These are phyloP conservation scores for Paralagenidium karlingii DNA, from an alignment of 352 stramenopile species.

Conservation along the genomic window DNA sequence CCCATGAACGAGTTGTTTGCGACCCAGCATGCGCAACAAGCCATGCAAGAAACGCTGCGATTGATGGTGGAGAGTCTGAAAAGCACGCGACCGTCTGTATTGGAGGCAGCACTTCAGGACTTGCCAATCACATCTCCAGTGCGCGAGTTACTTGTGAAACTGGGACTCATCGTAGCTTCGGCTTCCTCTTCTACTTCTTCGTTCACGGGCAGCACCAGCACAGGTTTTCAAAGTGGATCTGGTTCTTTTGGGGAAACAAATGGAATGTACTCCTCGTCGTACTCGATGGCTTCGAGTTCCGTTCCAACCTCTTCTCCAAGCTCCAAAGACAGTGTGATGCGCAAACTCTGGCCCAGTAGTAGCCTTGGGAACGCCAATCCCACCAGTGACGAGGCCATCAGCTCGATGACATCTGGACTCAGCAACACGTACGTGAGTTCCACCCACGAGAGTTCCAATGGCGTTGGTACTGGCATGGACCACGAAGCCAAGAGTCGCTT, in stretches of 20 bases:
- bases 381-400: too few relatives aligned
- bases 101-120: constrained; percentile 49
- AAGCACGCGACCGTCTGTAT: constrained; percentile 27
- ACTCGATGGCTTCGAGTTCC: constrained; percentile 3
- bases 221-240: constrained; percentile 5
- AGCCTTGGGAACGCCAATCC: too few relatives aligned
- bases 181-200: constrained; percentile 21
- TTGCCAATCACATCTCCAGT: constrained; percentile 40
- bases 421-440: too few relatives aligned
- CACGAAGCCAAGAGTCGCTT: too few relatives aligned
- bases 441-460: too few relatives aligned
- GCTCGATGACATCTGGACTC: too few relatives aligned
- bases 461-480: too few relatives aligned
- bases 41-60: constrained; percentile 53
- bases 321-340: constrained; percentile 4
- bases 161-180: constrained; percentile 5
- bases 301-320: constrained; percentile 7
- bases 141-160: constrained; percentile 10
- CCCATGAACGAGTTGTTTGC: constrained; percentile 46
- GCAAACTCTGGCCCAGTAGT: too few relatives aligned
- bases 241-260: constrained; percentile 11
- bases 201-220: constrained; percentile 8
- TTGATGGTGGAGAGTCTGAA: constrained; percentile 53
- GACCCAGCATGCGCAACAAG: constrained; percentile 59
- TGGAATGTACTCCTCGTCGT: too few relatives aligned